Conservation (phyloP, 1,284 basidiomycete genomes). For the Fomitopsis palustris region DNA sequence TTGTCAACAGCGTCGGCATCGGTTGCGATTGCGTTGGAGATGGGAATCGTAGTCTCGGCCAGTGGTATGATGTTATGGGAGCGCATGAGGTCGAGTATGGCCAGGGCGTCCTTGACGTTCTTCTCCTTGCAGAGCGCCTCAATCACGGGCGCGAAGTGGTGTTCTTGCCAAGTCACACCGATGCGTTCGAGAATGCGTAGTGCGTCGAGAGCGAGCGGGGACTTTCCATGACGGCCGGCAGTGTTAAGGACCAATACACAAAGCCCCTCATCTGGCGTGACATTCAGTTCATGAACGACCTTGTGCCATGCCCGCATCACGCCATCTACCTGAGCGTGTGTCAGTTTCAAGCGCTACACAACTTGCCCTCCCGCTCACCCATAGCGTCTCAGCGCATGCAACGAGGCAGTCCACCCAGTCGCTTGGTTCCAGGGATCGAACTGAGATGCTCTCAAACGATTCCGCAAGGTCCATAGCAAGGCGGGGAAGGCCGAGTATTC, state of each 20-base stretch:
- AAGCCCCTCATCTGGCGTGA: slow-evolving; percentile 72
- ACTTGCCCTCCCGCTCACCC: slow-evolving; percentile 44
- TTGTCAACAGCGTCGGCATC: slow-evolving; percentile 58
- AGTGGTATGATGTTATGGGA: slow-evolving; percentile 42
- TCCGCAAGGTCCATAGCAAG: slow-evolving; percentile 68
- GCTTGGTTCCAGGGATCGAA: slow-evolving; percentile 47
- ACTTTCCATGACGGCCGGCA: slow-evolving; percentile 66
- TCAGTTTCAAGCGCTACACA: neutral
- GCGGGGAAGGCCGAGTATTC: slow-evolving; percentile 46
- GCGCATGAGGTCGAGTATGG: slow-evolving; percentile 54
- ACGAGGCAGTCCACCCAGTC: slow-evolving; percentile 60
- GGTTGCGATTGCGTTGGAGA: slow-evolving; percentile 47
- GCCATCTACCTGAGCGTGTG: slow-evolving; percentile 54
- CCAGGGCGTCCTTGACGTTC: slow-evolving; percentile 57
- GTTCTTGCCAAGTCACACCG: slow-evolving; percentile 53
- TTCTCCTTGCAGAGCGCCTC: slow-evolving; percentile 55
- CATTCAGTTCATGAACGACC: slow-evolving; percentile 45
- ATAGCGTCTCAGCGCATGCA: slow-evolving; percentile 53
- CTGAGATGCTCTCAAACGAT: slow-evolving; percentile 52
- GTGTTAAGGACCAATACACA: slow-evolving; percentile 68
- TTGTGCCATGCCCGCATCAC: slow-evolving; percentile 62
- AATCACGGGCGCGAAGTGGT: slow-evolving; percentile 68
- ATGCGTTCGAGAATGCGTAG: slow-evolving; percentile 50
- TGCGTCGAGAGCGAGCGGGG: slow-evolving; percentile 65
- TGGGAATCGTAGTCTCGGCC: slow-evolving; percentile 44